Percentiles rank a stretch among this genome's conserved stretches.
phyloP scores from a whole-genome alignment of 768 basidiomycete genomes.

The Rhizopogon salebrosus region DNA sequence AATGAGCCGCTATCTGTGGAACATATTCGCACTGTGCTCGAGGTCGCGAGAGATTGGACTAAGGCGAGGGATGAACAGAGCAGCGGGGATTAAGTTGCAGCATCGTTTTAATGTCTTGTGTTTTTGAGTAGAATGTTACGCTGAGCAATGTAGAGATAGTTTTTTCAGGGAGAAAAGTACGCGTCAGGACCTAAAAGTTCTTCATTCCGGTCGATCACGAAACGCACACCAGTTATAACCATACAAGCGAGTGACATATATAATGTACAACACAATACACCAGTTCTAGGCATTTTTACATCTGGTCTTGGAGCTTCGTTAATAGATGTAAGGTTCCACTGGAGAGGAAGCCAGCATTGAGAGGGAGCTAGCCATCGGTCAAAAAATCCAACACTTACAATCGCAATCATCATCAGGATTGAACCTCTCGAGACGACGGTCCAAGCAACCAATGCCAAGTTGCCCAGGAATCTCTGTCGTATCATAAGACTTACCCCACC shows the following conservation, averaged over 20 bases:
- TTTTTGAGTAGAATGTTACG: background rate
- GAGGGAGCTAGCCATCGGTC: background rate
- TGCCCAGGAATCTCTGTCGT: conserved; percentile 7
- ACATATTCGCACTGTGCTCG: background rate
- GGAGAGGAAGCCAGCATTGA: background rate
- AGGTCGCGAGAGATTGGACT: background rate
- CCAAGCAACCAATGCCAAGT: conserved; percentile 18
- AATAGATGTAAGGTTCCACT: background rate
- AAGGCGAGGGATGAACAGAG: background rate
- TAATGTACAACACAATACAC: no score
- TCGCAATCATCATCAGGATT: conserved; percentile 12
- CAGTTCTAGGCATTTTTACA: no score
- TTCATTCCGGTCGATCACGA: no score
- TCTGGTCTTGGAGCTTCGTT: background rate
- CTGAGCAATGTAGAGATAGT: no score
- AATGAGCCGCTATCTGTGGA: background rate
- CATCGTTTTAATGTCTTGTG: background rate
- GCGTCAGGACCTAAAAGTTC: no score
- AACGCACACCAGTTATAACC: no score
- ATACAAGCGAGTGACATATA: no score
- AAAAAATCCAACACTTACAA: background rate
- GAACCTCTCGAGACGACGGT: conserved; percentile 19
- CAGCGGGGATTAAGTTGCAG: background rate
- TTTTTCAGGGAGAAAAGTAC: no score
- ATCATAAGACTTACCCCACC: conserved; percentile 13